Evolutionary conservation across 1,139 yeast species (phyloP), one percentile per base, ranked within the genome.

Genomic region (Lodderomyces orthopsilosis): DNA sequence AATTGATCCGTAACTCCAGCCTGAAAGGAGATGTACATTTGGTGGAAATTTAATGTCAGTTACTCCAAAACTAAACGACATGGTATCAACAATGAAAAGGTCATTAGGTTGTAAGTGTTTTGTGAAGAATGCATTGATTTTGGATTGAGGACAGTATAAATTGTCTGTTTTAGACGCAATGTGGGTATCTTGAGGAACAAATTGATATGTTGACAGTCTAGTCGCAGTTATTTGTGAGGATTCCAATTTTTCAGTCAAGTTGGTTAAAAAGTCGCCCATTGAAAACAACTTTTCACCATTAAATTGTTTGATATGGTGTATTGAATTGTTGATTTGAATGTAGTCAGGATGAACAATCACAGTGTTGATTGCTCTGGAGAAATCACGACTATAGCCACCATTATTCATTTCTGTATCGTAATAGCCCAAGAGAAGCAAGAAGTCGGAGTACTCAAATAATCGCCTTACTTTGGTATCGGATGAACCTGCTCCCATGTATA

Each of bases 1-100:
- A 54, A 89, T 89, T 1, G 95, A 86, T 1, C 91, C 82, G 59
- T 84, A 89, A 56, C 81, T 85, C 43, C 78, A 75, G 59, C 88
- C 95, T 4, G 86, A 72, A 42, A 84, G 67, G 48, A 75, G 68
- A 47, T 68, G 68, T 23, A 71, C 65, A 45, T 77, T 73, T 19
- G 61, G 51, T 32, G 90, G 88, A 44, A 87, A 70, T 46, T 66
- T 63, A 23, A 83, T 56, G 53, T 85, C 91, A 21, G 86, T 79
- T 37, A 83, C 57, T 1, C 83, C 86, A 64, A 87, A 87, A 59
- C 83, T 77, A 60, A 85, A 78, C 2, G 95, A 81, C 46, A 95
- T 89, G 5, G 93, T 85, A 54, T 90, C 96, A 38, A 81, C 74
- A 35, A 89, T 72, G 12, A 89, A 58, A 21, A 83, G 70, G 58